These are phyloP conservation scores for Zymoseptoria ardabiliae DNA, from an alignment of 2,329 filamentous ascomycete species.

Conservation along the genomic window DNA sequence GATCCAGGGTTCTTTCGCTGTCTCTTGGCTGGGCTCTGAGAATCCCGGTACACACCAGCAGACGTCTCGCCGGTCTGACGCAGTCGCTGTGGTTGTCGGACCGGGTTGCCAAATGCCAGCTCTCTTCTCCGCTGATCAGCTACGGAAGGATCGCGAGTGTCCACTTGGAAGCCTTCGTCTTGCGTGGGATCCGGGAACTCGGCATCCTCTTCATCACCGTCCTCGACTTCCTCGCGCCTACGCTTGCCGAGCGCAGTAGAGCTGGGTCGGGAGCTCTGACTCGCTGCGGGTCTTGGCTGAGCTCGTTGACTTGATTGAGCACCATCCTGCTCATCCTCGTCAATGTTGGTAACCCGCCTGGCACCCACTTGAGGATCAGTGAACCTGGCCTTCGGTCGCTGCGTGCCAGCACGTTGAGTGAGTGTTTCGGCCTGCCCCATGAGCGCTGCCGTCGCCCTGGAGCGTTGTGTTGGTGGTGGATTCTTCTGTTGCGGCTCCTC, in stretches of 20 bases:
- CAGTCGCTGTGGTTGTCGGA: background rate
- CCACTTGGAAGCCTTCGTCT: conserved; percentile 40
- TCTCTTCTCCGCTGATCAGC: conserved; percentile 32
- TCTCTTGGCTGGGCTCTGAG: conserved; percentile 14
- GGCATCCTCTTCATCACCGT: conserved; percentile 20
- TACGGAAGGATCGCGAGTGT: conserved; percentile 26
- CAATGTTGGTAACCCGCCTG: conserved; percentile 4
- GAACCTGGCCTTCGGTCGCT: conserved; percentile 7
- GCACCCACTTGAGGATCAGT: conserved; percentile 23
- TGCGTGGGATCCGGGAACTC: conserved; percentile 23
- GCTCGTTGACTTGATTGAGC: background rate
- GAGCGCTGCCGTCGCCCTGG: background rate
- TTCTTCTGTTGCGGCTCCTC: background rate
- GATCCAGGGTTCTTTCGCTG: conserved; percentile 28
- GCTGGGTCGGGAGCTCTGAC: background rate
- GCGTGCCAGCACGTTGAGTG: background rate
- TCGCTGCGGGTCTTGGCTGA: conserved; percentile 8
- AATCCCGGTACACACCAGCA: background rate
- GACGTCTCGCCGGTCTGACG: conserved; percentile 4
- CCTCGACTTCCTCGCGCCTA: conserved; percentile 25
- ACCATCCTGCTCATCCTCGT: conserved; percentile 4
- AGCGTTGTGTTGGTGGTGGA: background rate
- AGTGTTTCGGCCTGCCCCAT: background rate
- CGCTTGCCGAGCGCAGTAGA: conserved; percentile 13
- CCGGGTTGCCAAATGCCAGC: conserved; percentile 18